Conservation (phyloP, 192 early-diverging fungal species). For the Backusella sp. region DNA sequence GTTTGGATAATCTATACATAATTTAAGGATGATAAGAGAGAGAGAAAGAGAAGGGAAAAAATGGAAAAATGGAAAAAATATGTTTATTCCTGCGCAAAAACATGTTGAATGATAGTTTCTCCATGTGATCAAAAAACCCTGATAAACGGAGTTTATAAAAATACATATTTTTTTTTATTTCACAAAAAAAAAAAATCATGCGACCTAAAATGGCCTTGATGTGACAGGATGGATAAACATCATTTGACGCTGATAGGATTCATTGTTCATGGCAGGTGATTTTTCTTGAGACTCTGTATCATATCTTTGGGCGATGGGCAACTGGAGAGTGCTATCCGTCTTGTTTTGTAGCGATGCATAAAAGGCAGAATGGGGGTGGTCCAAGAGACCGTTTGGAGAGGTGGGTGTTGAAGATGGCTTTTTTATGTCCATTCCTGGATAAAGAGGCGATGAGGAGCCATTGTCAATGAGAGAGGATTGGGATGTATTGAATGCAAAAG, state of each 20-base stretch:
- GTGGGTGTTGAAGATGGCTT: background rate
- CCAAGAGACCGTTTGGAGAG: background rate
- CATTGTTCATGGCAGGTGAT: background rate
- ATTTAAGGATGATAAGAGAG: background rate
- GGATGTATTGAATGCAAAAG: background rate
- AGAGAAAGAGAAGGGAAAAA: background rate
- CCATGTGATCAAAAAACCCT: background rate
- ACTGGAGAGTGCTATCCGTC: background rate
- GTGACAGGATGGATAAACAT: background rate
- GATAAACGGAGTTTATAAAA: background rate
- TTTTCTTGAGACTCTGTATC: background rate
- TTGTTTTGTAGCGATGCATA: background rate
- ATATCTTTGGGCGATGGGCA: background rate
- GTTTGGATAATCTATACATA: constrained; percentile 8
- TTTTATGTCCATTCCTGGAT: background rate
- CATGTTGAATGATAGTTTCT: background rate
- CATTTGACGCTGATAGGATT: background rate
- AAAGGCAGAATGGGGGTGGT: background rate
- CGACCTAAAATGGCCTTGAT: background rate
- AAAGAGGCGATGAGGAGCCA: background rate
- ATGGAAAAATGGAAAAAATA: background rate
- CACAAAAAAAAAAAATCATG: background rate
- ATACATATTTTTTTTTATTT: background rate
- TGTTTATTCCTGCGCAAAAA: background rate
- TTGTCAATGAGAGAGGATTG: background rate